These are phyloP conservation scores for Holtermanniella nyarrowii DNA, from an alignment of 768 basidiomycete species.

Conservation along the genomic window DNA sequence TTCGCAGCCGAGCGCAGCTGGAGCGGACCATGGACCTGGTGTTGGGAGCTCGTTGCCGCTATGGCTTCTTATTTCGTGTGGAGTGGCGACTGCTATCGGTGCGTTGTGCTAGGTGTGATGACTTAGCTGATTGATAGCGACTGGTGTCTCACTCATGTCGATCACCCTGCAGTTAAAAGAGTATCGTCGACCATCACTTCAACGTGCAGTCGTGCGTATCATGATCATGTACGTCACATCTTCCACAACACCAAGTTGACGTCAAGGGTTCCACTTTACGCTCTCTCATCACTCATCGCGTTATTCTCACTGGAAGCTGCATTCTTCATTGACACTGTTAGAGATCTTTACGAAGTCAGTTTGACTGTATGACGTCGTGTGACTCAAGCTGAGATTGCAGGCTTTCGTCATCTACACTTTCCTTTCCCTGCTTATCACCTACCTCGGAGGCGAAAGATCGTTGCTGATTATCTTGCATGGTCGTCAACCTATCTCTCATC, in stretches of 20 bases:
- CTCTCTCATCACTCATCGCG: conserved; percentile 78
- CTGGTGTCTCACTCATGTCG: conserved; percentile 36
- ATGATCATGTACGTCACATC: conserved; percentile 70
- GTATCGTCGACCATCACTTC: conserved; percentile 38
- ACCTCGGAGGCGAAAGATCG: conserved; percentile 76
- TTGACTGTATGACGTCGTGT: conserved; percentile 46
- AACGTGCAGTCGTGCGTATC: conserved; percentile 83
- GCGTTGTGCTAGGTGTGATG: conserved; percentile 3
- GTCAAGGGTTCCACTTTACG: conserved; percentile 63
- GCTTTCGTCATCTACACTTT: conserved; percentile 43
- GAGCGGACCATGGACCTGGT: conserved; percentile 8
- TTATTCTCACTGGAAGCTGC: conserved; percentile 89
- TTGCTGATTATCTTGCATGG: conserved; percentile 86
- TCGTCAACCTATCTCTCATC: conserved; percentile 71
- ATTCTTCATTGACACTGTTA: conserved; percentile 86
- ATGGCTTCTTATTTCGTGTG: conserved; percentile 36
- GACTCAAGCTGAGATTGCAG: conserved; percentile 7
- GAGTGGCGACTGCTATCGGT: conserved; percentile 36
- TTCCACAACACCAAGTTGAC: neutral
- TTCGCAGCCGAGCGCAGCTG: neutral
- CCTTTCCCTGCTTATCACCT: conserved; percentile 34
- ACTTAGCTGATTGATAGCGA: conserved; percentile 14
- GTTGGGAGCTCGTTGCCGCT: conserved; percentile 34
- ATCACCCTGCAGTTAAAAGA: conserved; percentile 41
- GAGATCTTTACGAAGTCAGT: conserved; percentile 90